Evolutionary conservation across 176 grass and related monocot species (phyloP).

Genomic region (Oryza punctata): DNA sequence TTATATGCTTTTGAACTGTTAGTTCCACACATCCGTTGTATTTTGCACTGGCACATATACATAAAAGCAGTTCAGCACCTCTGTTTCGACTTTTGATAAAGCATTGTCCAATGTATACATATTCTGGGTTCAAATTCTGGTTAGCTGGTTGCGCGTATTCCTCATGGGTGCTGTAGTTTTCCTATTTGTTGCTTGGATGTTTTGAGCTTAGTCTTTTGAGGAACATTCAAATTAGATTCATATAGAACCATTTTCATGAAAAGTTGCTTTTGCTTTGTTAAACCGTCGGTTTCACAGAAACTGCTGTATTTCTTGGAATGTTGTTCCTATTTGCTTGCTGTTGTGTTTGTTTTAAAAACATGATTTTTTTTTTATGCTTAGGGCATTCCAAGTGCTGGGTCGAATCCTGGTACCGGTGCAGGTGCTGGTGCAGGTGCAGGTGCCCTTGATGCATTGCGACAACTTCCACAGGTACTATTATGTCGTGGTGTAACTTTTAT

Average conservation of each 20-base stretch:
- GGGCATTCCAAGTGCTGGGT: slow-evolving; percentile 61
- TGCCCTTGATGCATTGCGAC: slow-evolving; percentile 77
- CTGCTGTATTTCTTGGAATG: background rate
- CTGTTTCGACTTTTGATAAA: slow-evolving; percentile 6
- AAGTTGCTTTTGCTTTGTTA: background rate
- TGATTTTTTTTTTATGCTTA: slow-evolving; percentile 34
- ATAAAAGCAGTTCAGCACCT: background rate
- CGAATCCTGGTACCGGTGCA: slow-evolving; percentile 29
- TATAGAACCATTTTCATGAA: background rate
- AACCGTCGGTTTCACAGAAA: background rate
- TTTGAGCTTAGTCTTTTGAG: background rate
- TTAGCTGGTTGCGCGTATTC: background rate
- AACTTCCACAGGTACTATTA: slow-evolving; percentile 73
- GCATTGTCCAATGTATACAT: background rate
- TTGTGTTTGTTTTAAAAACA: background rate
- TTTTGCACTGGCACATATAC: background rate
- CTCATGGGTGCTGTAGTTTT: background rate
- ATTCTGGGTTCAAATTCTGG: background rate
- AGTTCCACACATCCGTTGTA: background rate
- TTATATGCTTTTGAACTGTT: background rate
- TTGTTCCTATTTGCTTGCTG: background rate
- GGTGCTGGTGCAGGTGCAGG: slow-evolving; percentile 40
- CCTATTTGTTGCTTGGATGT: background rate
- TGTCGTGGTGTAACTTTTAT: background rate
- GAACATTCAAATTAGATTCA: background rate